Conservation (phyloP, 495 filamentous ascomycete species). For the Aspergillus incahuasiensis region DNA sequence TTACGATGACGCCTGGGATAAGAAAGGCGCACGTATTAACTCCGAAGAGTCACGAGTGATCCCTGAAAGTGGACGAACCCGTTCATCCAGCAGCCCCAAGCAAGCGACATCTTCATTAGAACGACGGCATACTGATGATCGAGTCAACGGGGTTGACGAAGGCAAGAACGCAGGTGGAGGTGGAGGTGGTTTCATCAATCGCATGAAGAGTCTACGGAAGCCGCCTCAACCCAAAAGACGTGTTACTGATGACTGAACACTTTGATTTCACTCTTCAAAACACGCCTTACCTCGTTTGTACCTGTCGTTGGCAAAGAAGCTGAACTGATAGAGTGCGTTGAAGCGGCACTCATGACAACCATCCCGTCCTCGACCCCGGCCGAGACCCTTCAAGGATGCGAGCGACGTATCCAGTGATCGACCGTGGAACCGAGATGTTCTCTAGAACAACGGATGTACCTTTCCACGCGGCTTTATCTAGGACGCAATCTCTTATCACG, state of each 20-base stretch:
- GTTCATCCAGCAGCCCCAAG: constrained; percentile 62
- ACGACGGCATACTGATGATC: constrained; percentile 67
- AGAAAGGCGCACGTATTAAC: constrained; percentile 58
- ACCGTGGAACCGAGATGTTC: neutral
- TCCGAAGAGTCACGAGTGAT: constrained; percentile 38
- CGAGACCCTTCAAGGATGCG: neutral
- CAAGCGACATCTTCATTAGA: constrained; percentile 49
- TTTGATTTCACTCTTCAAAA: neutral
- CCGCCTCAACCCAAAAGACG: constrained; percentile 43
- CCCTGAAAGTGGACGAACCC: constrained; percentile 33
- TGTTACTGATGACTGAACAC: constrained; percentile 29
- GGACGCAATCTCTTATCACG: neutral
- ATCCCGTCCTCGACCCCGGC: neutral
- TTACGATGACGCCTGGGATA: constrained; percentile 69
- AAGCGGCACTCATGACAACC: neutral
- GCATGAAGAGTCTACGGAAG: constrained; percentile 82
- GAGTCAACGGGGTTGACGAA: constrained; percentile 37
- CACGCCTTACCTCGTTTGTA: neutral
- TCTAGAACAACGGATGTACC: neutral
- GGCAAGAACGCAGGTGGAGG: constrained; percentile 41
- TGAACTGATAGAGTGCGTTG: neutral
- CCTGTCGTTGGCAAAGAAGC: neutral
- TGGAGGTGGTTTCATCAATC: constrained; percentile 63
- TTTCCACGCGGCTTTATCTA: neutral
- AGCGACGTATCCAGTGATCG: neutral